Base-by-base conservation (phyloP, 345 rosid genomes). In the Fremontodendron californicum region DNA sequence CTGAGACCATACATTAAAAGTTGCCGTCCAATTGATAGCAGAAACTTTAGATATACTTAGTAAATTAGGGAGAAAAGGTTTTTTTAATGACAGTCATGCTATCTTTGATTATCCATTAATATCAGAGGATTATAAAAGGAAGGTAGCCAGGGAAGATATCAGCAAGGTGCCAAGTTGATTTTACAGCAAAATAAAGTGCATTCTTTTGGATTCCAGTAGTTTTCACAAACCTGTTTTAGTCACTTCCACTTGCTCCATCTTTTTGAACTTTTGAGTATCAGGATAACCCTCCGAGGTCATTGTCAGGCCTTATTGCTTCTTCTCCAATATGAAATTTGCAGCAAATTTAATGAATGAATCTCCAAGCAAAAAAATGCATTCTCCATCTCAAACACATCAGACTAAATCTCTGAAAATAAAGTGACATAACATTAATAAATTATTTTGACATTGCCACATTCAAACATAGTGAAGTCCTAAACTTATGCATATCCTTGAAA, bases 191-290 rank as follows among this genome's bases (percentile, higher is more conserved):
- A 25, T 27, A 46, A 69, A 45, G 54, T 45, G 11, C 13, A 25
- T 25, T 42, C 2, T 67, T 67, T 21, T 23, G 51, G 51, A 42
- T 43, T 21, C 7, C 27, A 13, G 12, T 67, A 13, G 7, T 25
- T 69, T 43, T 15, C 9, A 71, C 18, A 10, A 49, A 71, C 96
- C 96, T 85, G 78, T 72, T 82, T 80, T 84, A 16, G 77, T 77
- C 51, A n/a, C 85, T 79, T 86, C 86, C 78, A 76, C 73, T 74
- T 77, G 80, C 52, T 81, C 80, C 60, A 75, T 48, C 64, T 60
- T 81, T 63, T 75, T 69, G 19, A 68, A 68, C 54, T 68, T 67
- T 25, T 77, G 48, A 57, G 58, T 35, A 51, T 79, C 75, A 54
- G 9, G n/a, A 45, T 64, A 46, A 16, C 7, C 54, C 55, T 10